A percentile compares a stretch with the other conserved stretches of the same genome.
Evolutionary conservation across 352 stramenopile species (phyloP).

Genomic region (Globisporangium paroecandrum): DNA sequence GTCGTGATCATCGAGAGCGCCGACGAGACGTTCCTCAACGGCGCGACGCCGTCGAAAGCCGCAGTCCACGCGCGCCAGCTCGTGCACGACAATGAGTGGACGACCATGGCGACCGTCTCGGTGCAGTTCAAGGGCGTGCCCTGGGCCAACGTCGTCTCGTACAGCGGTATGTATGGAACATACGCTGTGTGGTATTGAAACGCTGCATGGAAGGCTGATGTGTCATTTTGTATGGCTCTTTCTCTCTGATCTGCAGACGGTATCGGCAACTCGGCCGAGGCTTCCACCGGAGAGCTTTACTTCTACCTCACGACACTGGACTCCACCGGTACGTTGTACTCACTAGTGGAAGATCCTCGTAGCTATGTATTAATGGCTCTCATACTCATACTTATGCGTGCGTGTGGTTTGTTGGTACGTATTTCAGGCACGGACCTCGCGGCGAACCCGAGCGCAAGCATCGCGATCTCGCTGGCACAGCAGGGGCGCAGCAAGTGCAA

Average conservation of each 20-base stretch:
- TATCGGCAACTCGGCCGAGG: slow-evolving; percentile 38
- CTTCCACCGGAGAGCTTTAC: slow-evolving; percentile 59
- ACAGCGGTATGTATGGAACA: slow-evolving; percentile 39
- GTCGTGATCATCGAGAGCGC: slow-evolving; percentile 9
- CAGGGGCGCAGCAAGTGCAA: slow-evolving; percentile 47
- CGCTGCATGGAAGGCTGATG: neutral
- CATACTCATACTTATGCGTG: neutral
- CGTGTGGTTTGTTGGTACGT: neutral
- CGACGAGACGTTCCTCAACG: neutral
- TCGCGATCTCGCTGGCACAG: slow-evolving; percentile 64
- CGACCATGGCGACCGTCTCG: slow-evolving; percentile 60
- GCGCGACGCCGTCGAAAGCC: slow-evolving; percentile 12
- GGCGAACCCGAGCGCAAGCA: slow-evolving; percentile 46
- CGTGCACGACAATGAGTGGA: slow-evolving; percentile 65
- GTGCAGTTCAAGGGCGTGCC: slow-evolving; percentile 50
- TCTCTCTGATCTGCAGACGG: slow-evolving; percentile 33
- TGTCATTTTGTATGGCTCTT: neutral
- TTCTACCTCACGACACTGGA: slow-evolving; percentile 72
- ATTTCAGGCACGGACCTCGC: slow-evolving; percentile 40
- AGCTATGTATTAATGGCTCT: neutral
- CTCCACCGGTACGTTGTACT: slow-evolving; percentile 25
- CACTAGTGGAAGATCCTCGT: neutral
- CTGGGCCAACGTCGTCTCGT: slow-evolving; percentile 58
- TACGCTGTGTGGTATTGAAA: neutral
- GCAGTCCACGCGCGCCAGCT: slow-evolving; percentile 54